A percentile compares a stretch with the other conserved stretches of the same genome.
phyloP scores from a whole-genome alignment of 2,329 filamentous ascomycete species.

The Leptographium procerum region DNA sequence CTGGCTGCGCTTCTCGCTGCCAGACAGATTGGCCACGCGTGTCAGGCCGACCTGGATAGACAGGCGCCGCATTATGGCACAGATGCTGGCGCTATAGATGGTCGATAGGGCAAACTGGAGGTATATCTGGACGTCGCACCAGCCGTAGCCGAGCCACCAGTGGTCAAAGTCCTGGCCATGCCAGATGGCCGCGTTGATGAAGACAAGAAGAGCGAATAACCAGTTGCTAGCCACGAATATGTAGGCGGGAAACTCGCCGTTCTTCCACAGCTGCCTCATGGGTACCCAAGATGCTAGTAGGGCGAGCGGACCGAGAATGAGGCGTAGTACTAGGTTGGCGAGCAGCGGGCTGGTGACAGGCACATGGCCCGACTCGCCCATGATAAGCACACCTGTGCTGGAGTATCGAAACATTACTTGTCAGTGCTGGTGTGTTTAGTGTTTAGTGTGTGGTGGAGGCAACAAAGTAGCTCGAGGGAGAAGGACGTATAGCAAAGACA shows the following conservation, averaged over 20 bases:
- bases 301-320: conserved; percentile 33
- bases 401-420: background rate
- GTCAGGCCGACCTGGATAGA: conserved; percentile 36
- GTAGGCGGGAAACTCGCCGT: conserved; percentile 42
- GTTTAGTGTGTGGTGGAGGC: background rate
- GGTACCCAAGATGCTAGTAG: conserved; percentile 39
- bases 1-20: conserved; percentile 28
- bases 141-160: conserved; percentile 41
- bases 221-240: conserved; percentile 35
- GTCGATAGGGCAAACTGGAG: conserved; percentile 24
- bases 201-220: conserved; percentile 34
- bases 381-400: conserved; percentile 3
- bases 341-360: conserved; percentile 14
- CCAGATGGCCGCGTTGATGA: conserved; percentile 43
- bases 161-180: conserved; percentile 33
- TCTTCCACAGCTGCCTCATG: conserved; percentile 35
- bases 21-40: conserved; percentile 27
- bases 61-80: conserved; percentile 44
- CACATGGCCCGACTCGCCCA: conserved; percentile 4
- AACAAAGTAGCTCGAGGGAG: no score
- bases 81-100: conserved; percentile 37
- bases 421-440: background rate
- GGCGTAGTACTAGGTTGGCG: conserved; percentile 37
- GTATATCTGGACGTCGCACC: conserved; percentile 41
- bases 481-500: no score